phyloP scores from a whole-genome alignment of 768 basidiomycete genomes.

The Leccinum subgranulosum region DNA sequence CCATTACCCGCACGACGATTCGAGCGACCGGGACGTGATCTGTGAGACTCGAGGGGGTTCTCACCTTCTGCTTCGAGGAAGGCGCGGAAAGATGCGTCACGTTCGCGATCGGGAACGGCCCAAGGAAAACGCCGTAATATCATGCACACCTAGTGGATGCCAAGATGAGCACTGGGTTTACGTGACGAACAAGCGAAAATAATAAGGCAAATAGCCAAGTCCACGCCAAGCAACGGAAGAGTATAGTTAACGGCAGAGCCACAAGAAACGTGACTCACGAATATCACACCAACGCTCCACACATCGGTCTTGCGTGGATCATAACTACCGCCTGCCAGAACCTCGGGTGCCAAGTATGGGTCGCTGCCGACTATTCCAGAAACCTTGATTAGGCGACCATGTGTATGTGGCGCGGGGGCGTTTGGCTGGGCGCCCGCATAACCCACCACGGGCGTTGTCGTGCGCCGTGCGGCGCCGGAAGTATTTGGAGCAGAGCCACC shows the following conservation, averaged over 20 bases:
- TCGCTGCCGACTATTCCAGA: constrained; percentile 95
- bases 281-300: constrained; percentile 97
- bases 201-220: not conserved
- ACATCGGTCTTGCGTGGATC: constrained; percentile 98
- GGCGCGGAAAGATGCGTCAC: constrained; percentile 85
- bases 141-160: constrained; percentile 66
- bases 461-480: constrained; percentile 3
- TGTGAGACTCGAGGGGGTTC: constrained; percentile 38
- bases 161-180: constrained; percentile 12
- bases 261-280: constrained; percentile 49
- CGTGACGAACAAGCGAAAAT: constrained; percentile 5
- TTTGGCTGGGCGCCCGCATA: constrained; percentile 20
- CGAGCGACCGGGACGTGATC: constrained; percentile 13
- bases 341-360: constrained; percentile 98
- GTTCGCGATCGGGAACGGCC: constrained; percentile 96
- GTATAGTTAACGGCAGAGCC: not conserved
- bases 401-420: constrained; percentile 38
- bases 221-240: not conserved
- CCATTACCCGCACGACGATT: constrained; percentile 4
- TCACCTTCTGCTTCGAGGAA: constrained; percentile 95
- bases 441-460: constrained; percentile 13
- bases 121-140: constrained; percentile 95
- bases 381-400: constrained; percentile 49
- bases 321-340: constrained; percentile 74
- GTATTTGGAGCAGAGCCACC: constrained; percentile 30